A percentile compares a stretch with the other conserved stretches of the same genome.
phyloP scores from a whole-genome alignment of 2,329 filamentous ascomycete genomes.

The Nothopassalora personata region DNA sequence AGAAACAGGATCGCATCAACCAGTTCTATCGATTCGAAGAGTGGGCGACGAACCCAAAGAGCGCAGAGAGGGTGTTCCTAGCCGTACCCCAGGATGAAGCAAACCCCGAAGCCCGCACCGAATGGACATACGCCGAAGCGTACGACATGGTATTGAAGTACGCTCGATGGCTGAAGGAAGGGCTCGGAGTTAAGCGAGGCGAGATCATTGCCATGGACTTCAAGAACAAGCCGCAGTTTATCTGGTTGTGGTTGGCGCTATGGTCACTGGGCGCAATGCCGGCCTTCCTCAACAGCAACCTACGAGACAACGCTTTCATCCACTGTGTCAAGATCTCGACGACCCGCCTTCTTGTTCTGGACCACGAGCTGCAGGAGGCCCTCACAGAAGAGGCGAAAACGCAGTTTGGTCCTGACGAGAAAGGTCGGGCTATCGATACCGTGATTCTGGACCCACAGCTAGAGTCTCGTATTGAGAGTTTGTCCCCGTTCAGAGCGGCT shows the following conservation, averaged over 20 bases:
- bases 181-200: constrained; percentile 57
- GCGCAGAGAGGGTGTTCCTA: constrained; percentile 26
- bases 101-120: constrained; percentile 20
- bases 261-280: constrained; percentile 80
- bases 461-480: constrained; percentile 42
- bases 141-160: constrained; percentile 69
- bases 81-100: constrained; percentile 26
- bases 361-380: constrained; percentile 53
- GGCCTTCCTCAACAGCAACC: constrained; percentile 84
- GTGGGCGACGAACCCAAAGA: constrained; percentile 54
- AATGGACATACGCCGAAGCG: constrained; percentile 68
- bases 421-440: constrained; percentile 48
- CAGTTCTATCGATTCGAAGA: constrained; percentile 71
- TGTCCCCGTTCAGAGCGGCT: constrained; percentile 27
- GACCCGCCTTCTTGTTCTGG: constrained; percentile 63
- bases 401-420: constrained; percentile 42
- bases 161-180: constrained; percentile 66
- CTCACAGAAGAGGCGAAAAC: constrained; percentile 50
- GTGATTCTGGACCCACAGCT: constrained; percentile 58
- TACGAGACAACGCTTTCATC: constrained; percentile 62
- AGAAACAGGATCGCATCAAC: constrained; percentile 55
- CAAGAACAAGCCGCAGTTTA: constrained; percentile 72
- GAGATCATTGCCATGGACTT: constrained; percentile 79
- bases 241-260: constrained; percentile 70
- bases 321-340: constrained; percentile 70